A percentile compares a stretch with the other conserved stretches of the same genome.
These are phyloP conservation scores for Amauroascus niger DNA, from an alignment of 2,329 filamentous ascomycete genomes.

Conservation along the genomic window DNA sequence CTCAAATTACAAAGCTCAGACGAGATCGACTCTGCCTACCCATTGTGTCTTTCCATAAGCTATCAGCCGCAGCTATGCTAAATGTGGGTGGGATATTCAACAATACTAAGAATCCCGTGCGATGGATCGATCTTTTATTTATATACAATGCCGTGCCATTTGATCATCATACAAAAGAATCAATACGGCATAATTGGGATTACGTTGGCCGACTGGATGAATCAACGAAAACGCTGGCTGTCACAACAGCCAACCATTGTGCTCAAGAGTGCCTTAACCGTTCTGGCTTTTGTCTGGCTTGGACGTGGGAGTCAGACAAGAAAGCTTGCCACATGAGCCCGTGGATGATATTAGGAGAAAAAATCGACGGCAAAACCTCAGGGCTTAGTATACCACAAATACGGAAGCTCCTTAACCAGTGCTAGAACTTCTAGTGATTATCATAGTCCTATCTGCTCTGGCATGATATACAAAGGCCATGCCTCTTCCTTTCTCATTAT, in stretches of 20 bases:
- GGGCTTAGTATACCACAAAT: not conserved
- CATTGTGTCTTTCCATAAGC: not conserved
- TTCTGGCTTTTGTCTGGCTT: not conserved
- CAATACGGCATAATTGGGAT: not conserved
- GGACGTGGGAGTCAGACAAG: not conserved
- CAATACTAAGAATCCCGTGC: not conserved
- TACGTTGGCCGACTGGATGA: not conserved
- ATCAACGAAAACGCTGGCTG: not conserved
- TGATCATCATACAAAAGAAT: not conserved
- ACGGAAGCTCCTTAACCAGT: not conserved
- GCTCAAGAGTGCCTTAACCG: not conserved
- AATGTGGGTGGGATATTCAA: not conserved
- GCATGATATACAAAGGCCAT: too few relatives aligned
- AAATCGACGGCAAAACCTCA: not conserved
- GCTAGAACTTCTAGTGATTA: not conserved
- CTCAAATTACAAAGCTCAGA: not conserved
- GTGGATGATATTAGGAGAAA: not conserved
- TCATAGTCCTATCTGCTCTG: not conserved
- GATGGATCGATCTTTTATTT: not conserved
- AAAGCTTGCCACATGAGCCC: not conserved
- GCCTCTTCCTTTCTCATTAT: too few relatives aligned
- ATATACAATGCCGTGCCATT: not conserved
- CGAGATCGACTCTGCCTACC: not conserved
- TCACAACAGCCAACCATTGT: not conserved
- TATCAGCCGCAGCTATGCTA: not conserved